These are phyloP conservation scores for Zanthoxylum bungeanum DNA, from an alignment of 345 rosid species.

Conservation along the genomic window DNA sequence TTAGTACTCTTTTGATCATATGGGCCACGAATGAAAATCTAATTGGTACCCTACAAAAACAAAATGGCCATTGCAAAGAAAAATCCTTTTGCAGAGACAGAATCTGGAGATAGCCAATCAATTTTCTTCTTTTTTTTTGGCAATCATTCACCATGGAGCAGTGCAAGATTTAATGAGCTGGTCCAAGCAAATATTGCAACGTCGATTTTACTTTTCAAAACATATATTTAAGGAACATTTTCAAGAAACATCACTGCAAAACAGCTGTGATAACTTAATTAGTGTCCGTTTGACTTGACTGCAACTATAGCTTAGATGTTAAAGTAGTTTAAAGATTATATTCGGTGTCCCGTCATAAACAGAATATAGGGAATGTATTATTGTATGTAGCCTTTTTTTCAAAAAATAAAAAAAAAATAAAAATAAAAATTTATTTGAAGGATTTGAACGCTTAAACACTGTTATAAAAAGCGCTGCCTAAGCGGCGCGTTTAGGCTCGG, in stretches of 20 bases:
- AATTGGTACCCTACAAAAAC: constrained; percentile 10
- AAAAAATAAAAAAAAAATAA: no score
- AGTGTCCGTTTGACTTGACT: no score
- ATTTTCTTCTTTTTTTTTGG: neutral
- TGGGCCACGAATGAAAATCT: constrained; percentile 8
- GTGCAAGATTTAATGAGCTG: neutral
- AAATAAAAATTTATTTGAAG: no score
- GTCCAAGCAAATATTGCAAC: neutral
- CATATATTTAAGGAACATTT: constrained; percentile 1
- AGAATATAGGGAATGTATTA: no score
- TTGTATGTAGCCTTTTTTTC: no score
- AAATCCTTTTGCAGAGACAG: constrained; percentile 12
- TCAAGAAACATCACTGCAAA: neutral
- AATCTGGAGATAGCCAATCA: constrained; percentile 3
- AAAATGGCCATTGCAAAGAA: neutral
- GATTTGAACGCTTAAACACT: no score
- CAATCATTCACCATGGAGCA: neutral
- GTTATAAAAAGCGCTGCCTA: no score
- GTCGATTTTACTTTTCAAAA: constrained; percentile 7
- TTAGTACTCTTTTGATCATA: neutral
- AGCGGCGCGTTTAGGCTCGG: no score
- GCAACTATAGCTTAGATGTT: no score
- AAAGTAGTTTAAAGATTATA: no score
- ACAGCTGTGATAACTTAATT: neutral
- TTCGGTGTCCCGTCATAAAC: no score